These are phyloP conservation scores for Blepharisma undulans DNA, from an alignment of 169 alveolate species.

Conservation along the genomic window DNA sequence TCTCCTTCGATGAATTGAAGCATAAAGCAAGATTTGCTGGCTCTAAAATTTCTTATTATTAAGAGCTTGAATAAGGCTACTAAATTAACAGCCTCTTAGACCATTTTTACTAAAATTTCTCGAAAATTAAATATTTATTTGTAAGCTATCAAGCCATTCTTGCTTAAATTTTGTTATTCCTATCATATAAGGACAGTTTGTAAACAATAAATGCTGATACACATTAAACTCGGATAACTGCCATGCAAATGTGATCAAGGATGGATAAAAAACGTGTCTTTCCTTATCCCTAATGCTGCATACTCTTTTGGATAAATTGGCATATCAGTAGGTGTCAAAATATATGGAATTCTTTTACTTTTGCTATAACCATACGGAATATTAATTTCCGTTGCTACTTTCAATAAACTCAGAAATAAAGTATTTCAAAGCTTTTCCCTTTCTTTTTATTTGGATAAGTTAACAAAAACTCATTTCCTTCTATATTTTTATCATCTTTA, in stretches of 20 bases:
- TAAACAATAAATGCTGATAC: slow-evolving; percentile 15
- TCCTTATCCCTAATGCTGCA: neutral
- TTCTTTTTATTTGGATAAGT: neutral
- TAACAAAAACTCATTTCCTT: neutral
- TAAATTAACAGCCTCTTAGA: neutral
- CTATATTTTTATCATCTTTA: neutral
- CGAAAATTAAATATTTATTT: neutral
- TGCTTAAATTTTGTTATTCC: neutral
- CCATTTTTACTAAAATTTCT: no score
- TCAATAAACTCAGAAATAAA: slow-evolving; percentile 9
- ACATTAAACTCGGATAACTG: slow-evolving; percentile 19
- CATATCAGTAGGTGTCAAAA: neutral
- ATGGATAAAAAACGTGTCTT: slow-evolving; percentile 31
- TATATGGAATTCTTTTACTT: neutral
- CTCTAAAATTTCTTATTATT: slow-evolving; percentile 64
- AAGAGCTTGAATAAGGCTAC: slow-evolving; percentile 37
- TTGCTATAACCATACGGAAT: neutral
- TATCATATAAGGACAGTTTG: slow-evolving; percentile 12
- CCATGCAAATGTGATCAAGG: slow-evolving; percentile 30
- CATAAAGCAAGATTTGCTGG: slow-evolving; percentile 76
- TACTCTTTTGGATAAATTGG: slow-evolving; percentile 11
- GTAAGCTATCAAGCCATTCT: slow-evolving; percentile 13
- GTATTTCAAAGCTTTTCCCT: neutral
- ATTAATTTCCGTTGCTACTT: neutral
- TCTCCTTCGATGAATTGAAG: slow-evolving; percentile 67